Evolutionary conservation across 106 monocot species (phyloP).

Genomic region (Acorus calamus): DNA sequence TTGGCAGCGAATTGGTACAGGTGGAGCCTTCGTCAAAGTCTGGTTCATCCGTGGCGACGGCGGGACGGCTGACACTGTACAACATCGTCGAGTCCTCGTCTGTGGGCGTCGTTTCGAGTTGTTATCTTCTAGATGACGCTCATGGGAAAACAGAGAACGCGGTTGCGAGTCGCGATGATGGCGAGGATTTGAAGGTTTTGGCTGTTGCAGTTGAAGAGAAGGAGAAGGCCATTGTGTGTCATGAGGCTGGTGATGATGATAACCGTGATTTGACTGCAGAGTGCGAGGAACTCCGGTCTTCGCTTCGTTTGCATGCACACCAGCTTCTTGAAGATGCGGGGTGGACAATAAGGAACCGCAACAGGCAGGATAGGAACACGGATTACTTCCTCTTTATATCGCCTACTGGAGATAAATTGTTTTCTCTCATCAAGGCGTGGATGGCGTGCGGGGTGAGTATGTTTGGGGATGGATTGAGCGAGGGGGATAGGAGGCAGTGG

Average conservation of each 20-base stretch:
- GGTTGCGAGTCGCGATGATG: constrained; percentile 1
- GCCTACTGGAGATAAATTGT: constrained; percentile 25
- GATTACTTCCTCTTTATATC: constrained; percentile 36
- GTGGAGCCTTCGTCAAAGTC: neutral
- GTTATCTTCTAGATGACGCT: constrained; percentile 4
- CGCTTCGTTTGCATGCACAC: constrained; percentile 53
- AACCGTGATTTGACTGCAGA: constrained; percentile 7
- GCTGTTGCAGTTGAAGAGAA: too few relatives aligned
- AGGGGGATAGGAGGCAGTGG: constrained; percentile 57
- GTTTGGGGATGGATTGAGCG: constrained; percentile 5
- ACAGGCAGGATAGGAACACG: constrained; percentile 37
- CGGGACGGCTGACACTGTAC: constrained; percentile 8
- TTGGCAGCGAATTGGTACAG: too few relatives aligned
- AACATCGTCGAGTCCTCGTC: constrained; percentile 50
- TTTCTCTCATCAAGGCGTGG: constrained; percentile 66
- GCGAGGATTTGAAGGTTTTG: neutral
- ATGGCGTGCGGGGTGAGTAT: constrained; percentile 56
- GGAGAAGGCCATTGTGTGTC: constrained; percentile 4
- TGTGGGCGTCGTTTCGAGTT: constrained; percentile 25
- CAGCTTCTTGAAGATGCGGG: constrained; percentile 55
- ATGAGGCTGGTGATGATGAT: constrained; percentile 2
- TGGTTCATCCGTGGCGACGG: constrained; percentile 3
- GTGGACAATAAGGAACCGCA: constrained; percentile 50
- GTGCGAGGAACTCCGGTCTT: constrained; percentile 30
- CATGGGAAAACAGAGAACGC: constrained; percentile 7